Base-by-base conservation (phyloP, 768 basidiomycete species). In the Hypsizygus marmoreus region DNA sequence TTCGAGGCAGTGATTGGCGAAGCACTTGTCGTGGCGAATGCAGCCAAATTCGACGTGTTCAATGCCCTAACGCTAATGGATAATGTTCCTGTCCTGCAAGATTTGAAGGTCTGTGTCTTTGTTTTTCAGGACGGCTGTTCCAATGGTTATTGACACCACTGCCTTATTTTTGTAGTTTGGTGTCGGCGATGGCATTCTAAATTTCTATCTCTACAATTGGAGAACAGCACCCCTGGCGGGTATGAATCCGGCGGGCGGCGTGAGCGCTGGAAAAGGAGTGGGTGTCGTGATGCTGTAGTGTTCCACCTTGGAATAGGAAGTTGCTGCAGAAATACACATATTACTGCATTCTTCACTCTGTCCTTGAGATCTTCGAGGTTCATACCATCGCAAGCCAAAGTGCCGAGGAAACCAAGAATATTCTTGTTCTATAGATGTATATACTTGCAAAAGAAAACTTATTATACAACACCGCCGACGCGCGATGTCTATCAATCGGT, bases 141-240 rank as follows among this genome's bases (percentile, higher is more conserved):
- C n/a, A n/a, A n/a, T n/a, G n/a, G n/a, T n/a, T n/a, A n/a, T n/a
- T n/a, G n/a, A n/a, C n/a, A n/a, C n/a, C n/a, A 41, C 29, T 43
- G 38, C 44, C 49, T 40, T 16, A 23, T 16, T 16, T 40, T 29
- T 54, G 32, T 50, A 95, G 94, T 98, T 97, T 60, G 95, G 92
- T n/a, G 70, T 75, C 9, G 95, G 93, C 4, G 91, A 95, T 60
- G 97, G 97, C 1, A 79, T 86, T 64, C 76, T 99, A 41, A 91
- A 95, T 65, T 95, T 82, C 63, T 95, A 95, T 63, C 64, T 95
- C 47, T 97, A 97, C 71, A 99, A 99, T 67, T 99, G 94, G 91
- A 78, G 88, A 49, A 95, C 92, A 10, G 69, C 81, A 11, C 76
- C 82, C 2, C 70, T 98, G 45, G 83, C 91, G 29, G 95, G 95